These are phyloP conservation scores for Cyberlindnera petersonii DNA, from an alignment of 805 yeast genomes.

Conservation along the genomic window DNA sequence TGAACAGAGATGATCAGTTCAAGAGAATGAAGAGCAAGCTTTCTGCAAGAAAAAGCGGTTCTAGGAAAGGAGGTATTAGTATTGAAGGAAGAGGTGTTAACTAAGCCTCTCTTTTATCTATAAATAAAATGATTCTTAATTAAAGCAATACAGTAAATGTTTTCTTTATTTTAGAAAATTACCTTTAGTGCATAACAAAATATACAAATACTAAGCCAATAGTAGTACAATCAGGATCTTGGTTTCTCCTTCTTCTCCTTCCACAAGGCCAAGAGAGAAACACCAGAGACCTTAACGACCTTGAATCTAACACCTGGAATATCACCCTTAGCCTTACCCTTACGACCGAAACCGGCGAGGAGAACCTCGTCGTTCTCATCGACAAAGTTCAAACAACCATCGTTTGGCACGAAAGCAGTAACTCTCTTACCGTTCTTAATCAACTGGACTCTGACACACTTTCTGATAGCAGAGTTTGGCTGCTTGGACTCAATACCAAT, in stretches of 20 bases:
- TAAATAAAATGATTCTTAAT: background rate
- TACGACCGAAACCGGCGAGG: constrained; percentile 99
- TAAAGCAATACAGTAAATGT: background rate
- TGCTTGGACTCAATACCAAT: constrained; percentile 99
- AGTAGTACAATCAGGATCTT: constrained; percentile 70
- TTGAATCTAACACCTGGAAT: constrained; percentile 99
- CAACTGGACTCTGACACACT: constrained; percentile 99
- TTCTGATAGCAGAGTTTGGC: constrained; percentile 99
- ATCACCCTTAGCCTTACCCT: constrained; percentile 99
- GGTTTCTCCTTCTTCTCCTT: constrained; percentile 99
- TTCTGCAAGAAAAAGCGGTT: constrained; percentile 23
- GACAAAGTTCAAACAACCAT: constrained; percentile 99
- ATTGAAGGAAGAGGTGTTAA: constrained; percentile 51
- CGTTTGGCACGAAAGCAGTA: constrained; percentile 99
- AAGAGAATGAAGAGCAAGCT: constrained; percentile 59
- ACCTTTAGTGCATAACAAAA: constrained; percentile 28
- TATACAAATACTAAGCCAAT: constrained; percentile 22
- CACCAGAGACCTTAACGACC: constrained; percentile 99
- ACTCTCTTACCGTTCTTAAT: constrained; percentile 99
- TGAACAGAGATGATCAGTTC: constrained; percentile 72
- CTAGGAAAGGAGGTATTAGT: constrained; percentile 68
- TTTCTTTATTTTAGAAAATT: constrained; percentile 14
- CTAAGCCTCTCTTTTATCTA: too few relatives aligned
- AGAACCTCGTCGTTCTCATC: constrained; percentile 99
- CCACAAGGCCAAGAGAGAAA: constrained; percentile 98